Base-by-base conservation (phyloP, 768 basidiomycete genomes). In the Leccinum obscurum region DNA sequence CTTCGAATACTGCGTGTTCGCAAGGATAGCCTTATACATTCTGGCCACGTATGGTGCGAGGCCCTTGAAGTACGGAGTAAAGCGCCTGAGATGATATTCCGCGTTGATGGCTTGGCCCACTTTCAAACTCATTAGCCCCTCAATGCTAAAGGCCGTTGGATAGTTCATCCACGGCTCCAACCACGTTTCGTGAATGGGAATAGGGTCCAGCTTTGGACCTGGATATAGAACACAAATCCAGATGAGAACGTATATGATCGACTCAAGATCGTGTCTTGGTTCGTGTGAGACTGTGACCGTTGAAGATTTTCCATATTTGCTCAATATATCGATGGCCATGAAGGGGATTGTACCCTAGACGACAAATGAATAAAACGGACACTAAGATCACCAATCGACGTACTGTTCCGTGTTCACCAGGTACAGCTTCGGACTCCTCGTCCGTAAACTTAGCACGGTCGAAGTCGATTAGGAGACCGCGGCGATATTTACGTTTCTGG, bases 381-480 rank as follows among this genome's bases (percentile, higher is more conserved):
- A 1, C 15, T 0, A 39, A 39, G 39, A 39, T 39, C 39, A 39
- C 17, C 17, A 39, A 39, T 39, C 1, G 17, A 56, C 55, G 4
- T 56, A 60, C 59, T 6, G 13, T 60, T n/a, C 13, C 39, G 13
- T 1, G 7, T 26, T 60, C 55, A 10, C 37, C 55, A 28, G 49
- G 34, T 22, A 54, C 8, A 17, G 22, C 10, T 14, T 35, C 13
- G 34, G 6, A 32, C 5, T 13, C 22, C 10, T 24, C 22, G 13
- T 49, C n/a, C 17, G 37, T 8, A n/a, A 60, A 56, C 49, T 34
- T 56, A 0, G 46, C 32, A 39, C 49, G 57, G 24, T 61, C 22
- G 6, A 57, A 61, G 10, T 61, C 44, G 11, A 61, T 61, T 3
- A 61, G 15, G 15, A 57, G 55, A 37, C 60, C 56, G 4, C 15